Base-by-base conservation (phyloP, 805 yeast species). In the Vanderwaltozyma verrucispora region DNA sequence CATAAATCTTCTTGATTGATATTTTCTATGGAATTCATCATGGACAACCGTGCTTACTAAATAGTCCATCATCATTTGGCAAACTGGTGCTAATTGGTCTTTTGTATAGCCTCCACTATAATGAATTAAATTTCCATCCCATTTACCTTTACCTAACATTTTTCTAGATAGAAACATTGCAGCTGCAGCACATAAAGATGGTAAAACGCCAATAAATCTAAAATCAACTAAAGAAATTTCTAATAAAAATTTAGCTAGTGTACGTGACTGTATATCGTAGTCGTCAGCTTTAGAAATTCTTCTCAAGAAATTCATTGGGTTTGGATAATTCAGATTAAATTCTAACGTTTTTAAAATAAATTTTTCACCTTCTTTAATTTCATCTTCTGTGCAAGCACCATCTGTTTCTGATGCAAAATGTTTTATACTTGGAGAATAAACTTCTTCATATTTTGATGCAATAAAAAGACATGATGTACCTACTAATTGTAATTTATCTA, bases 401-500 rank as follows among this genome's bases (percentile, higher is more conserved):
- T 82, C 94, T 24, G 94, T 82, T 47, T 84, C 87, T 51, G 79
- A 79, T 1, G 95, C 86, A 60, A 83, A 88, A 63, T 84, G 83
- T 48, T 77, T 74, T 33, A 88, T 83, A 20, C 89, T 78, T 19
- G 96, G 96, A 3, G 88, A 75, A 53, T 81, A 83, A 32, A 87
- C 94, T 64, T 87, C 96, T 65, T 87, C 96, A 58, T 84, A 86
- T 62, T 87, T 87, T 13, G 95, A 87, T 30, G 95, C 95, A 48
- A 86, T 81, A 61, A 87, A 84, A 42, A 87, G 60, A 18, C 89
- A 74, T 2, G 95, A 85, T 0, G 94, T 81, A 10, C 95, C 96
- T 30, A 86, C 73, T 41, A 87, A 67, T 64, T 87, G 96, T 35
- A 87, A 62, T 60, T 83, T 75, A 54, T 80, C 86, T 40, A 86